A percentile compares a stretch with the other conserved stretches of the same genome.
Evolutionary conservation across 2,329 filamentous ascomycete species (phyloP).

Genomic region (Westerdykella aurantiaca): DNA sequence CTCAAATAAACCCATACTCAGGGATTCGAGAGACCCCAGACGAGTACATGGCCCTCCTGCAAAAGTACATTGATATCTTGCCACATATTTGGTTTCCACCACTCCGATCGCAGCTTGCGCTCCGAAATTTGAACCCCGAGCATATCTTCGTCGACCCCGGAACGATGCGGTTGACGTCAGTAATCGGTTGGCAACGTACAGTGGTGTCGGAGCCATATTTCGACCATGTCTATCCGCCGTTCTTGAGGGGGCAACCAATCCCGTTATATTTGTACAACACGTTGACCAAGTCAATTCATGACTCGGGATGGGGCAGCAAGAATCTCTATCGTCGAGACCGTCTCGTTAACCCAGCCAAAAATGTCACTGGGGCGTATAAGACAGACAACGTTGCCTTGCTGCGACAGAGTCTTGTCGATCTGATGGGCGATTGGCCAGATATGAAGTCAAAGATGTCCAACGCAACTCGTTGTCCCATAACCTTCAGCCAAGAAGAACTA

Average conservation of each 20-base stretch:
- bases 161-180: conserved; percentile 3
- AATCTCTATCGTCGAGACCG: neutral
- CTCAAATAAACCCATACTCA: conserved; percentile 7
- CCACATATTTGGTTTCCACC: neutral
- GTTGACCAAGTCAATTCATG: neutral
- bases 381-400: conserved; percentile 1
- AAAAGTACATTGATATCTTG: neutral
- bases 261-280: conserved; percentile 1
- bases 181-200: conserved; percentile 5
- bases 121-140: conserved; percentile 1
- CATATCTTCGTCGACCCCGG: conserved; percentile 5
- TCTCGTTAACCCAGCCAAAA: neutral
- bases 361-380: conserved; percentile 2
- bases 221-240: neutral
- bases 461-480: neutral
- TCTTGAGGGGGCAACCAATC: neutral
- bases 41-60: conserved; percentile 2
- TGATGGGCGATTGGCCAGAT: too few species aligned
- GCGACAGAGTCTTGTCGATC: too few species aligned
- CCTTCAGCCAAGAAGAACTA: conserved; percentile 5
- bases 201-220: conserved; percentile 2
- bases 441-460: too few species aligned
- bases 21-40: conserved; percentile 5
- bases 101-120: neutral
- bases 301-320: neutral